These are phyloP conservation scores for Ophiognomonia clavigignenti-juglandacearum DNA, from an alignment of 2,329 filamentous ascomycete genomes.

Conservation along the genomic window DNA sequence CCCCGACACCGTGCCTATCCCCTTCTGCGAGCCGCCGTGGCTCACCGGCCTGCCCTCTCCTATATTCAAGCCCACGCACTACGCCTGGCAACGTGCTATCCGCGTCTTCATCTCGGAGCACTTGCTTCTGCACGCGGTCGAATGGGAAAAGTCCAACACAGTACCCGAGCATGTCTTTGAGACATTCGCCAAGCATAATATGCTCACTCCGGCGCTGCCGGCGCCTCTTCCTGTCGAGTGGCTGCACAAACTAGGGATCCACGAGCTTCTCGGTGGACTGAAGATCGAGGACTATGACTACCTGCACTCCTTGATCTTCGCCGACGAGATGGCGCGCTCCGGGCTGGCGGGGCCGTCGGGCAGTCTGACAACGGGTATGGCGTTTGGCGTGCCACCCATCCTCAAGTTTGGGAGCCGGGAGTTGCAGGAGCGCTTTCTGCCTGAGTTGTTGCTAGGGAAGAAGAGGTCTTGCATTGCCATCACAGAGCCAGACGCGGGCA, in stretches of 20 bases:
- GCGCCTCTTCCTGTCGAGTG: slow-evolving; percentile 64
- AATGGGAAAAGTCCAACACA: slow-evolving; percentile 64
- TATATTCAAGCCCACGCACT: slow-evolving; percentile 64
- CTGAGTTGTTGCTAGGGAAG: slow-evolving; percentile 60
- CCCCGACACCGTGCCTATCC: slow-evolving; percentile 35
- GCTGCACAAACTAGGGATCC: slow-evolving; percentile 61
- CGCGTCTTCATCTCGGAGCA: slow-evolving; percentile 62
- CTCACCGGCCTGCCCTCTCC: slow-evolving; percentile 65
- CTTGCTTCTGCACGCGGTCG: slow-evolving; percentile 55
- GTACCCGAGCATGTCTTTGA: slow-evolving; percentile 61
- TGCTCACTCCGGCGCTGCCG: slow-evolving; percentile 66
- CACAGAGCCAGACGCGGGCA: slow-evolving; percentile 70
- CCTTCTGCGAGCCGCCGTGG: slow-evolving; percentile 71
- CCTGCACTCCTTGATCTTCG: slow-evolving; percentile 65
- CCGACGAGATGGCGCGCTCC: slow-evolving; percentile 64
- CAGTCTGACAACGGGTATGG: slow-evolving; percentile 66
- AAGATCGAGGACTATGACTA: slow-evolving; percentile 72
- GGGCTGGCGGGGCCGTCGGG: slow-evolving; percentile 60
- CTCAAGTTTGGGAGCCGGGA: slow-evolving; percentile 60
- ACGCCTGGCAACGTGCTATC: slow-evolving; percentile 62
- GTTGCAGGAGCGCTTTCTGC: slow-evolving; percentile 62
- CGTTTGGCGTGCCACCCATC: slow-evolving; percentile 68
- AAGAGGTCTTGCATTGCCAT: slow-evolving; percentile 72
- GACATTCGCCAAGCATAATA: slow-evolving; percentile 60
- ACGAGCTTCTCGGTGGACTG: slow-evolving; percentile 59